Conservation (phyloP, 495 filamentous ascomycete species). For the Podospora pseudoanserina region DNA sequence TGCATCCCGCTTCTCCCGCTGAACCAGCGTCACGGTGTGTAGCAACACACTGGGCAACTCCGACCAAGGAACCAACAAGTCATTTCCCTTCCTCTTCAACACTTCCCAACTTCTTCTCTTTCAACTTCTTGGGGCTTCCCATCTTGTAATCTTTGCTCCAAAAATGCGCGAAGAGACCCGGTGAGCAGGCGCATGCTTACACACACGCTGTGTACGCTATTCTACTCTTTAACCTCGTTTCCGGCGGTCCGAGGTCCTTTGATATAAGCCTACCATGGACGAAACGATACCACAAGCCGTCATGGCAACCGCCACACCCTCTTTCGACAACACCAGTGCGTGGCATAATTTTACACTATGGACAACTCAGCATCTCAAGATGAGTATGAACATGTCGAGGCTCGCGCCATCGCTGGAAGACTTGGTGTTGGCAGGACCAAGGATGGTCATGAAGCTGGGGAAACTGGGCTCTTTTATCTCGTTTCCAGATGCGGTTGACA, state of each 20-base stretch:
- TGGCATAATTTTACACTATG: slow-evolving; percentile 49
- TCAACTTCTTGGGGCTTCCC: not conserved
- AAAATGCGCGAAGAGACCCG: not conserved
- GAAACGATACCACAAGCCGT: slow-evolving; percentile 18
- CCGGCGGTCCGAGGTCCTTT: not conserved
- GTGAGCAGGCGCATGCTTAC: not conserved
- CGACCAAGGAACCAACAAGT: not conserved
- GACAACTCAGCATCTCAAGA: slow-evolving; percentile 40
- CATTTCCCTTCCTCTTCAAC: not conserved
- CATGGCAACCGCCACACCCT: slow-evolving; percentile 14
- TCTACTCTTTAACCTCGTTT: not conserved
- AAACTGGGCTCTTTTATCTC: slow-evolving; percentile 56
- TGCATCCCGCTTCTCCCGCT: not conserved
- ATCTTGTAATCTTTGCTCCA: not conserved
- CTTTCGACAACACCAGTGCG: slow-evolving; percentile 38
- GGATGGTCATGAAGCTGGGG: slow-evolving; percentile 61
- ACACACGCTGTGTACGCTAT: not conserved
- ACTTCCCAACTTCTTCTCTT: not conserved
- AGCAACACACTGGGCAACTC: not conserved
- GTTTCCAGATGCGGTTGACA: slow-evolving; percentile 61
- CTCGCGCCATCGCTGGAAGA: slow-evolving; percentile 50
- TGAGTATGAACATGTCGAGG: slow-evolving; percentile 42
- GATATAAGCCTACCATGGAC: slow-evolving; percentile 12
- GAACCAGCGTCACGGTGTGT: not conserved
- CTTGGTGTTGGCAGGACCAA: slow-evolving; percentile 57